These are phyloP conservation scores for Alternaria infectoria DNA, from an alignment of 2,329 filamentous ascomycete species.

Conservation along the genomic window DNA sequence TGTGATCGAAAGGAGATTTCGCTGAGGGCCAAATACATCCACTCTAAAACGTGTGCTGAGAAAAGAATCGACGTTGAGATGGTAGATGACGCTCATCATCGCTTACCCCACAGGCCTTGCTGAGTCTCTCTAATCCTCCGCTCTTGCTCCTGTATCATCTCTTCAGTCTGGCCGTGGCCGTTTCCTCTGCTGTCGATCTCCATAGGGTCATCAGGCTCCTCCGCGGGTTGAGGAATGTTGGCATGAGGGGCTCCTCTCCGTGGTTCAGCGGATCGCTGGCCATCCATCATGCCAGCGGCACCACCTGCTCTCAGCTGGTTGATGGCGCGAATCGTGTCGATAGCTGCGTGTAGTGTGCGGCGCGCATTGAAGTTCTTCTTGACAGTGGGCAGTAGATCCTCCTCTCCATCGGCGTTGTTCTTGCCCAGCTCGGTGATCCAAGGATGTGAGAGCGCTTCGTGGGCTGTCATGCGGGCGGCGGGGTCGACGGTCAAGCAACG, in stretches of 20 bases:
- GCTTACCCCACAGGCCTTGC: conserved; percentile 61
- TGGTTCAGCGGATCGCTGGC: conserved; percentile 63
- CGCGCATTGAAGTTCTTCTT: conserved; percentile 75
- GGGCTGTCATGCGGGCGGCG: conserved; percentile 84
- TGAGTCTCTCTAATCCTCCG: conserved; percentile 65
- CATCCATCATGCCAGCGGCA: conserved; percentile 66
- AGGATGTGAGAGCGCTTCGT: conserved; percentile 72
- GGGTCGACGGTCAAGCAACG: conserved; percentile 92
- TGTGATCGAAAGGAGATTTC: not conserved
- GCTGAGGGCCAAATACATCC: not conserved
- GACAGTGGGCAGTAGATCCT: conserved; percentile 67
- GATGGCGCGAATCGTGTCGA: conserved; percentile 71
- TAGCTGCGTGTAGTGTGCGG: conserved; percentile 69
- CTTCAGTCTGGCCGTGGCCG: conserved; percentile 66
- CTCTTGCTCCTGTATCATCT: conserved; percentile 67
- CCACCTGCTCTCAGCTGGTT: conserved; percentile 70
- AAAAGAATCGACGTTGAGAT: not conserved
- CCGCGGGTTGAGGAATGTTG: conserved; percentile 44
- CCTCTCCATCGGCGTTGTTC: conserved; percentile 48
- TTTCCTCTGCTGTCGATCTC: conserved; percentile 62
- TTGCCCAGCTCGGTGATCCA: conserved; percentile 67
- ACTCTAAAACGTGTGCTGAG: conserved; percentile 1
- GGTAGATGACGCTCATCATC: conserved; percentile 13
- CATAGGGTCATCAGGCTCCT: conserved; percentile 50
- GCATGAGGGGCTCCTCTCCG: conserved; percentile 40